phyloP scores from a whole-genome alignment of 2,329 filamentous ascomycete genomes.

The Penicillium freii region DNA sequence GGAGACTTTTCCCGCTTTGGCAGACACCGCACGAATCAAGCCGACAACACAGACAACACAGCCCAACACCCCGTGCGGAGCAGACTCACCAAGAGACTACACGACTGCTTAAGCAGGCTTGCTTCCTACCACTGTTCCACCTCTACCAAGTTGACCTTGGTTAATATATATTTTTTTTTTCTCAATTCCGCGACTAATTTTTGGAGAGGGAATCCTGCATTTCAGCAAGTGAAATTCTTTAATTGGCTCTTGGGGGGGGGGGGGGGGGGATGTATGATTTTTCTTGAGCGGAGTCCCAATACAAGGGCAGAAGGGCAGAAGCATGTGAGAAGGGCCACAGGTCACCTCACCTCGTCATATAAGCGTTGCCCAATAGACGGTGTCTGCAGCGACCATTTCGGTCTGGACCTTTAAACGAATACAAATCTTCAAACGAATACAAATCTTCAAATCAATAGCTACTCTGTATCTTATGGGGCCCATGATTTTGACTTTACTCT shows the following conservation, averaged over 20 bases:
- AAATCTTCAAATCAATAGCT: neutral
- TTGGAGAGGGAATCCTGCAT: neutral
- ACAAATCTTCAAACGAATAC: neutral
- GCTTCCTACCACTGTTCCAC: neutral
- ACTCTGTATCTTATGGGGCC: neutral
- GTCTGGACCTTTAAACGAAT: neutral
- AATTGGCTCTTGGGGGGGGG: neutral
- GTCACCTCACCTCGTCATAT: neutral
- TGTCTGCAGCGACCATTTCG: neutral
- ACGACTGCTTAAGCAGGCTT: neutral
- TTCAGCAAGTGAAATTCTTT: neutral
- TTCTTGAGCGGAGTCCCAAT: neutral
- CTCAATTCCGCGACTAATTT: neutral
- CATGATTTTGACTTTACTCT: conserved; percentile 8
- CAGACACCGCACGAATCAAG: conserved; percentile 41
- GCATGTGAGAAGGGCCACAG: neutral
- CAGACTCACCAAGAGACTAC: neutral
- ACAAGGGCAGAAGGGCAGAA: neutral
- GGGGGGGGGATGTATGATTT: neutral
- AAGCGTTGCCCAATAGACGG: neutral
- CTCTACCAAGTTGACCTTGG: conserved; percentile 2
- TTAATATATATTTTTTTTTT: neutral
- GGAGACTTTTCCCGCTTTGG: conserved; percentile 60
- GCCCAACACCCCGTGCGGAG: neutral
- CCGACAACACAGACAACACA: conserved; percentile 3